Base-by-base conservation (phyloP, 306 rosid genomes). In the Fragaria vesca region DNA sequence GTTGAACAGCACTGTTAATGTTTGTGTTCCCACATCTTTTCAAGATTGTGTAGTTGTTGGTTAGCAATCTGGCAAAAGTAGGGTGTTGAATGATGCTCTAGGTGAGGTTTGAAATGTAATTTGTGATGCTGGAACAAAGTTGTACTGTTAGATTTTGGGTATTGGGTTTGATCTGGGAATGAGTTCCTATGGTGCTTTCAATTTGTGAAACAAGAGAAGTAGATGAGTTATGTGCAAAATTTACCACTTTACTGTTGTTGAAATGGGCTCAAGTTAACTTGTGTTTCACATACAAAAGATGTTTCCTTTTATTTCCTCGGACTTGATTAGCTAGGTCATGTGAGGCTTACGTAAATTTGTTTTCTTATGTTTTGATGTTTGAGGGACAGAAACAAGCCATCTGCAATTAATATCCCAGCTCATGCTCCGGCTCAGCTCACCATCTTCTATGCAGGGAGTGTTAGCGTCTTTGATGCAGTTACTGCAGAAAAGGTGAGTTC, bases 361-460 rank as follows among this genome's bases (percentile, higher is more conserved):
- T 65, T 45, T 43, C 46, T 75, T 71, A 48, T 58, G 40, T 36
- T 72, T 70, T 70, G 69, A 65, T 80, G 50, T 76, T 84, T 84
- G 79, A 83, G 89, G 83, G 73, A 76, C 72, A 74, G 76, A 67
- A 67, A 71, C 75, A 73, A 69, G 85, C 73, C 79, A 76, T 81
- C 91, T 84, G 85, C 83, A 58, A 43, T 38, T 55, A 80, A 75
- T 68, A 51, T 43, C 68, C 66, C 63, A 43, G 24, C 16, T 54
- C 75, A 77, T 42, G 20, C 68, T 80, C 51, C 77, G 30, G 75
- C 78, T 80, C 87, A 81, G 78, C 89, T 91, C 58, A 84, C 86
- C 74, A 88, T 91, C 73, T 74, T 81, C 73, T 91, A 81, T 34
- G 86, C 87, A 11, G 97, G 97, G 75, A 86, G 83, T 2, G 85